These are phyloP conservation scores for Cajanus cajan DNA, from an alignment of 306 rosid genomes.

Conservation along the genomic window DNA sequence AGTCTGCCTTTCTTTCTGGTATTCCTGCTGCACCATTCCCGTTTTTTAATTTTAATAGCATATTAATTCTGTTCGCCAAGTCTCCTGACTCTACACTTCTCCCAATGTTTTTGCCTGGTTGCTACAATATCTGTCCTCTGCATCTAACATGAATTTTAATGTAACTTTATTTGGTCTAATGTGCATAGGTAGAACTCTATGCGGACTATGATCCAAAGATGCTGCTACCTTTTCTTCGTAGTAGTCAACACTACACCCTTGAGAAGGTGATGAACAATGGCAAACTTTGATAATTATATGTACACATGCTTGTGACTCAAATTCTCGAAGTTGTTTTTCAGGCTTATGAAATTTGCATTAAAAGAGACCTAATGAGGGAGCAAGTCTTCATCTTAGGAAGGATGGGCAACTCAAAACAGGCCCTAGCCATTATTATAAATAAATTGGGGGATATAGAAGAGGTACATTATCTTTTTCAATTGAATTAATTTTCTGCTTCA, in stretches of 20 bases:
- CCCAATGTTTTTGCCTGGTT: not conserved
- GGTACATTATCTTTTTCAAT: constrained; percentile 49
- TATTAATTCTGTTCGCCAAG: not conserved
- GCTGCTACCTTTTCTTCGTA: constrained; percentile 91
- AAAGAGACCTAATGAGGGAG: constrained; percentile 75
- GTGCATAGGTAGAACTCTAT: constrained; percentile 84
- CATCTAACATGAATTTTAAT: constrained; percentile 8
- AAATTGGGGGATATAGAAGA: constrained; percentile 89
- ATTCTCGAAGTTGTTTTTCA: constrained; percentile 43
- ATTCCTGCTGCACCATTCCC: constrained; percentile 13
- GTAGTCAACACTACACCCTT: constrained; percentile 93
- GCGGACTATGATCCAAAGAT: constrained; percentile 94
- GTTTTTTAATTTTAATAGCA: not conserved
- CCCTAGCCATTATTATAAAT: constrained; percentile 78
- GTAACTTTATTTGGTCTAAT: constrained; percentile 15
- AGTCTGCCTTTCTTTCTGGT: constrained; percentile 9
- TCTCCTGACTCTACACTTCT: not conserved
- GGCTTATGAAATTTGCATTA: constrained; percentile 83
- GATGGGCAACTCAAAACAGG: constrained; percentile 94
- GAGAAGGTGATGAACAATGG: constrained; percentile 67
- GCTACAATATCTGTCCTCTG: not conserved
- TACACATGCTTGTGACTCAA: constrained; percentile 20
- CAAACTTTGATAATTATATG: constrained; percentile 18
- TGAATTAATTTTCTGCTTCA: constrained; percentile 33
- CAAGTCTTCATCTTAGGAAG: constrained; percentile 94